A percentile compares a stretch with the other conserved stretches of the same genome.
These are phyloP conservation scores for Themeda triandra DNA, from an alignment of 176 grass and related monocot species.

Conservation along the genomic window DNA sequence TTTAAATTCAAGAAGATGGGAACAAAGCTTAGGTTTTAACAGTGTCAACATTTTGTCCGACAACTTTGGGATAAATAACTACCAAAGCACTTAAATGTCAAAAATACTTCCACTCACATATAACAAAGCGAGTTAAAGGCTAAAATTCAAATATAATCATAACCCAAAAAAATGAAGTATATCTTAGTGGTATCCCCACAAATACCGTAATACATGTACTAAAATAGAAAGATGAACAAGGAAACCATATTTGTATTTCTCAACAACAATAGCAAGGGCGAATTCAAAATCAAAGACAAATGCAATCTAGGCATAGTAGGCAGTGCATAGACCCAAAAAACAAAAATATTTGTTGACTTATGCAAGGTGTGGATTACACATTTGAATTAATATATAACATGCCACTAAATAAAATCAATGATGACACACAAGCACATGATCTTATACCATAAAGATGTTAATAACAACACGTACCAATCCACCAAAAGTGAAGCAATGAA, in stretches of 20 bases:
- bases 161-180: not conserved
- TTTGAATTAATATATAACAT: not conserved
- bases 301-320: not conserved
- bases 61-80: not conserved
- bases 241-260: no score
- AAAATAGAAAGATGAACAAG: no score
- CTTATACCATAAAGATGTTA: not conserved
- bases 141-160: not conserved
- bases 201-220: no score
- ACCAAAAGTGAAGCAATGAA: slow-evolving; percentile 88
- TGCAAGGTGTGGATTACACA: not conserved
- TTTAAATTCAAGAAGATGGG: slow-evolving; percentile 1
- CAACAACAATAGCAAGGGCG: no score
- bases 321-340: not conserved
- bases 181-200: not conserved
- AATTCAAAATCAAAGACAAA: slow-evolving; percentile 13
- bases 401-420: not conserved
- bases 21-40: slow-evolving; percentile 7
- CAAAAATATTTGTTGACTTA: not conserved
- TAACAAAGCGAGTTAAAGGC: not conserved
- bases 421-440: not conserved
- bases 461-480: slow-evolving; percentile 56
- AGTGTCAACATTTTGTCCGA: not conserved
- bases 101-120: not conserved
- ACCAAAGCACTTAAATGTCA: not conserved